Percentiles rank a stretch among this genome's conserved stretches.
phyloP scores from a whole-genome alignment of 257 asterid species.

The Dorcoceras hygrometricum region DNA sequence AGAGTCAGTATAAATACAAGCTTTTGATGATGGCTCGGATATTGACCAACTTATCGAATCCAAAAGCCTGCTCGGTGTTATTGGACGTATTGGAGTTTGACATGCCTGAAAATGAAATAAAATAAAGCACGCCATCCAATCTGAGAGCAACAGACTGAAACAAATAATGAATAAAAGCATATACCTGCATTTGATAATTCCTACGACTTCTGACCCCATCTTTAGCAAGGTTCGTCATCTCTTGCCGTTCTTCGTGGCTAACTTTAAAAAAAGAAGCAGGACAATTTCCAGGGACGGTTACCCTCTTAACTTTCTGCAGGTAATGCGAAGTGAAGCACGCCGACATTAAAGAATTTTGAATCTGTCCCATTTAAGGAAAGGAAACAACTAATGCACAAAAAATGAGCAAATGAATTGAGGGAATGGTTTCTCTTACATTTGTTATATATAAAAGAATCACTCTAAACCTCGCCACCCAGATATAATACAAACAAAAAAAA shows the following conservation, averaged over 20 bases:
- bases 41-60: slow-evolving; percentile 96
- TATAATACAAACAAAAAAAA: no score
- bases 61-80: slow-evolving; percentile 76
- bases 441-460: not conserved
- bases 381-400: not conserved
- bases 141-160: not conserved
- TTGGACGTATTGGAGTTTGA: slow-evolving; percentile 82
- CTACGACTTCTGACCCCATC: slow-evolving; percentile 85
- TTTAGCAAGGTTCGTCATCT: slow-evolving; percentile 64
- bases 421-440: not conserved
- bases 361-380: not conserved
- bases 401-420: not conserved
- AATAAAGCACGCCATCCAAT: slow-evolving; percentile 6
- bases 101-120: slow-evolving; percentile 54
- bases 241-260: slow-evolving; percentile 64
- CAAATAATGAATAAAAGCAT: not conserved
- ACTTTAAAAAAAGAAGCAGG: slow-evolving; percentile 31
- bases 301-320: slow-evolving; percentile 43
- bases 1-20: slow-evolving; percentile 69
- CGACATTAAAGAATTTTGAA: not conserved
- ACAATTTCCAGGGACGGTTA: slow-evolving; percentile 29
- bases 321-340: slow-evolving; percentile 15
- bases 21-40: slow-evolving; percentile 77
- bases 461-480: not conserved
- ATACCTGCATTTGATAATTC: slow-evolving; percentile 77